Evolutionary conservation across 2,329 filamentous ascomycete species (phyloP).

Genomic region (Pseudopyrenochaeta lycopersici): DNA sequence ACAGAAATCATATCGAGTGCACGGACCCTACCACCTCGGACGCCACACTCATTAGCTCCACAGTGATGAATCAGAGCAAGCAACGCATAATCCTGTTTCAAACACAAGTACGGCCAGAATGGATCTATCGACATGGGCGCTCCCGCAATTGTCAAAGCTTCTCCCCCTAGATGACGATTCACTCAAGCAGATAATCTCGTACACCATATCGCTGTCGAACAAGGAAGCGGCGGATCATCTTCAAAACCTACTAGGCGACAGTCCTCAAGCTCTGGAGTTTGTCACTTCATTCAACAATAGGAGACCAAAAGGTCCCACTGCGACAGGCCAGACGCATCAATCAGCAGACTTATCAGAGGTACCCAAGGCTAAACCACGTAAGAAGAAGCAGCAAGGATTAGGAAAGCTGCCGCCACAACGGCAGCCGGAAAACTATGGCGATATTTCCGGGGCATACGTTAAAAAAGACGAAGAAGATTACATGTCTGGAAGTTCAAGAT

Average conservation of each 20-base stretch:
- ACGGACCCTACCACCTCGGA: slow-evolving; percentile 18
- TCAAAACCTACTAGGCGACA: slow-evolving; percentile 86
- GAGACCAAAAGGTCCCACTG: slow-evolving; percentile 42
- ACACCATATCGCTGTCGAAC: slow-evolving; percentile 79
- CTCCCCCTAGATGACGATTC: slow-evolving; percentile 87
- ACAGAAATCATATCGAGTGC: slow-evolving; percentile 6
- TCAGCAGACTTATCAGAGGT: slow-evolving; percentile 39
- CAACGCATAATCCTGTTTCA: slow-evolving; percentile 5
- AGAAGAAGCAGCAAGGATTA: slow-evolving; percentile 54
- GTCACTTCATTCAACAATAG: slow-evolving; percentile 78
- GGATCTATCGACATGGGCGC: slow-evolving; percentile 63
- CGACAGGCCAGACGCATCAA: slow-evolving; percentile 18
- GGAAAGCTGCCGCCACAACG: slow-evolving; percentile 53
- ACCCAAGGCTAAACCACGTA: slow-evolving; percentile 44
- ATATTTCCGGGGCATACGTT: slow-evolving; percentile 74
- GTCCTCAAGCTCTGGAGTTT: slow-evolving; percentile 76
- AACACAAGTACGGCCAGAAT: slow-evolving; percentile 29
- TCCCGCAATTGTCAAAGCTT: slow-evolving; percentile 78
- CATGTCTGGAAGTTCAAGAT: slow-evolving; percentile 59
- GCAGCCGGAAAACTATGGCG: slow-evolving; percentile 67
- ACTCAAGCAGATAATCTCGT: slow-evolving; percentile 83
- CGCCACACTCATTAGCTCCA: slow-evolving; percentile 25
- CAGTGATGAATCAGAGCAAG: slow-evolving; percentile 29
- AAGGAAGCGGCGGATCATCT: slow-evolving; percentile 84
- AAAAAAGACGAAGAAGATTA: slow-evolving; percentile 82